Evolutionary conservation across 1,139 yeast genomes (phyloP), one percentile per base, ranked within the genome.

Genomic region (Yamadazyma aaseri): DNA sequence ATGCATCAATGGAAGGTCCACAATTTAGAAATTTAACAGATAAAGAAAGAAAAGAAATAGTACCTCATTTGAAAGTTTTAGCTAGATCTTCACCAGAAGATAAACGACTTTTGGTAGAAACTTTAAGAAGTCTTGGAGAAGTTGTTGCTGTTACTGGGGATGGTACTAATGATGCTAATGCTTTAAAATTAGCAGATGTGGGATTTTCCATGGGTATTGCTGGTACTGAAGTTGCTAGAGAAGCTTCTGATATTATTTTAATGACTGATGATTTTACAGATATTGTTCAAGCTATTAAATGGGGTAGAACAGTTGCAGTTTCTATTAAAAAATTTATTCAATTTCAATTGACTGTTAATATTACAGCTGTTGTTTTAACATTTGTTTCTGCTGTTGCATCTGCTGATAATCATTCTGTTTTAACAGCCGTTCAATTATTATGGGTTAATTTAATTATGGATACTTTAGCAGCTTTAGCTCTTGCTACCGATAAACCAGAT

Each of bases 361-460:
- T 92, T 35, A 92, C 98, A 26, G 99, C 99, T 12, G 96, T 94
- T 47, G 71, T 86, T 4, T 73, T 92, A 45, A 90, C 98, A 0
- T 92, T 94, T 67, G 86, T 92, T 18, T 85, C 97, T 24, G 95
- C 98, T 5, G 94, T 92, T 34, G 87, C 92, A 1, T 79, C 90
- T 3, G 60, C 77, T 20, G 81, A 80, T 33, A 90, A 89, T 49
- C 64, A 74, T 33, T 86, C 97, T 5, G 98, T 92, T 5, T 71
- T 92, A 55, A 90, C 97, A 24, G 98, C 99, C 0, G 98, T 92
- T 29, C 98, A 92, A 63, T 76, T 92, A 50, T 71, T 92, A 46
- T 92, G 99, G 99, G 97, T 92, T 32, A 92, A 92, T 60, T 71
- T 92, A 59, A 92, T 92, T 52, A 92, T 92, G 99, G 99, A 92